phyloP scores from a whole-genome alignment of 257 asterid genomes.

The Solanum appendiculatum region DNA sequence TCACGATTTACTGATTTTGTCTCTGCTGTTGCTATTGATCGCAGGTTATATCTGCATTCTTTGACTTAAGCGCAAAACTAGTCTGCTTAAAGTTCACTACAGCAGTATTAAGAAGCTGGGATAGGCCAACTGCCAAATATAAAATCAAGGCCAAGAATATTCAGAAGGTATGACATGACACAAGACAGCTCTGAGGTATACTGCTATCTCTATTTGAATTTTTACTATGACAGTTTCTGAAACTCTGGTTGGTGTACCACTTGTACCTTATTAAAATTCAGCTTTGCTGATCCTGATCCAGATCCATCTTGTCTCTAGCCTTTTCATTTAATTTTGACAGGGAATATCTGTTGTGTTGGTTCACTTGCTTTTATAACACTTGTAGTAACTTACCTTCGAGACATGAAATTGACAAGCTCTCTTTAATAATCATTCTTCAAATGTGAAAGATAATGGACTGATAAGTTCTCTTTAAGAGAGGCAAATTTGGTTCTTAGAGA shows the following conservation, averaged over 20 bases:
- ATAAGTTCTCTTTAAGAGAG: not conserved
- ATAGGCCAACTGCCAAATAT: not conserved
- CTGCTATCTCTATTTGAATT: not conserved
- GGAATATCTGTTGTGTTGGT: not conserved
- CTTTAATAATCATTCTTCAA: not conserved
- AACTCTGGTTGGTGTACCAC: not conserved
- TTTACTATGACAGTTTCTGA: not conserved
- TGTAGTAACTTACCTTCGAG: not conserved
- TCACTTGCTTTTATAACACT: not conserved
- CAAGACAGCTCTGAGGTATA: not conserved
- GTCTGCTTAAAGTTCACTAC: not conserved
- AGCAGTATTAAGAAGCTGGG: not conserved
- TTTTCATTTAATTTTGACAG: not conserved
- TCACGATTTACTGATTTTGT: not conserved
- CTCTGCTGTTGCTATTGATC: not conserved
- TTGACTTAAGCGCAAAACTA: not conserved
- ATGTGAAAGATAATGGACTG: not conserved
- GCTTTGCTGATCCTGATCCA: not conserved
- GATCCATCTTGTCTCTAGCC: not conserved
- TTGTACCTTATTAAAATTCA: not conserved
- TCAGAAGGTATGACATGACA: not conserved
- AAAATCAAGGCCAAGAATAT: not conserved
- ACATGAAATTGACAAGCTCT: not conserved
- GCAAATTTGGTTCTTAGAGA: not conserved
- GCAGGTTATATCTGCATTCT: not conserved